A percentile compares a stretch with the other conserved stretches of the same genome.
Evolutionary conservation across 768 basidiomycete species (phyloP).

Genomic region (Trametes punicea): DNA sequence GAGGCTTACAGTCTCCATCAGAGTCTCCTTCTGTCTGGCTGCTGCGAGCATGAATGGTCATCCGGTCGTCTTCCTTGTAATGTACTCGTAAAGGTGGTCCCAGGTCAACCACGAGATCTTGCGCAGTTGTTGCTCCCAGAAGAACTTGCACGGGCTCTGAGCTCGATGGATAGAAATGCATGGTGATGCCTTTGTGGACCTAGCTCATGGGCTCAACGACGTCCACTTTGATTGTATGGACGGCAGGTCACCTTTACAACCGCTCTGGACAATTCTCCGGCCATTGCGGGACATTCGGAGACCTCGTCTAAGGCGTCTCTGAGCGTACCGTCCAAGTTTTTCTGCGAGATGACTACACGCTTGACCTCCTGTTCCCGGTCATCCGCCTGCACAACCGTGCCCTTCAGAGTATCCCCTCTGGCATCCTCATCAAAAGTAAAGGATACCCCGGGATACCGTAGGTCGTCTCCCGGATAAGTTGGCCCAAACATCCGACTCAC

Average conservation of each 20-base stretch:
- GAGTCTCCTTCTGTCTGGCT: slow-evolving; percentile 42
- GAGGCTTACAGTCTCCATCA: slow-evolving; percentile 50
- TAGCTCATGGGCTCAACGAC: slow-evolving; percentile 28
- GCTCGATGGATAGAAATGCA: slow-evolving; percentile 62
- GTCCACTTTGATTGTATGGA: neutral
- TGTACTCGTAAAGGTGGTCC: slow-evolving; percentile 75
- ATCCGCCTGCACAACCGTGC: slow-evolving; percentile 39
- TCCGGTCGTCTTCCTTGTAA: slow-evolving; percentile 87
- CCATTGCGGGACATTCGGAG: slow-evolving; percentile 60
- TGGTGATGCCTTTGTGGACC: slow-evolving; percentile 70
- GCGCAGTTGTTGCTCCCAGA: slow-evolving; percentile 74
- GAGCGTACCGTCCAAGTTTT: slow-evolving; percentile 50
- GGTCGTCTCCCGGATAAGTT: slow-evolving; percentile 73
- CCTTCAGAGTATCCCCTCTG: slow-evolving; percentile 49
- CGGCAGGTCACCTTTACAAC: slow-evolving; percentile 54
- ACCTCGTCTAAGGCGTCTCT: slow-evolving; percentile 76
- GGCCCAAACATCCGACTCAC: slow-evolving; percentile 79
- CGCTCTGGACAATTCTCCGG: slow-evolving; percentile 64
- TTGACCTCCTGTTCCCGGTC: slow-evolving; percentile 76
- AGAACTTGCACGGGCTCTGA: slow-evolving; percentile 53
- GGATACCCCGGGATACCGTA: slow-evolving; percentile 80
- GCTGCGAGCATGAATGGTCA: slow-evolving; percentile 71
- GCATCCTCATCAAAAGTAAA: slow-evolving; percentile 81
- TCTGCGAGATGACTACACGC: slow-evolving; percentile 70
- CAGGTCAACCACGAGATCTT: slow-evolving; percentile 76